Conservation (phyloP, 169 alveolate genomes). For the Plasmodium cynomolgi region DNA sequence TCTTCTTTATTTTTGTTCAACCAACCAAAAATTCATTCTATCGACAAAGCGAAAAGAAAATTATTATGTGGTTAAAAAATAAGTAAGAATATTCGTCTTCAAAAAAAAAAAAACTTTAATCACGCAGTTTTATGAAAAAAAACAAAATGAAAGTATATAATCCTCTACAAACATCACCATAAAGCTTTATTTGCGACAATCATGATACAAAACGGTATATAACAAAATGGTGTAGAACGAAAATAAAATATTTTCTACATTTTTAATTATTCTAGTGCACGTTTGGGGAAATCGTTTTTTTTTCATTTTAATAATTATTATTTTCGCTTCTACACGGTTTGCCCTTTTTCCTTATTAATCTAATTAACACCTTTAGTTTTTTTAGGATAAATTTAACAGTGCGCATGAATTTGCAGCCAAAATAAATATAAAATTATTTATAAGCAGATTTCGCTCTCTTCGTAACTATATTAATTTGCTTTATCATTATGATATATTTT, state of each 20-base stretch:
- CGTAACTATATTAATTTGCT: neutral
- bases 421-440: neutral
- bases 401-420: neutral
- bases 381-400: neutral
- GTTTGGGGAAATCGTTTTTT: neutral
- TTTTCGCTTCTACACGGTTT: neutral
- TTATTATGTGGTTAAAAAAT: neutral
- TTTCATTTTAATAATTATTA: neutral
- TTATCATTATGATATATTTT: neutral
- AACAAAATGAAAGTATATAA: neutral
- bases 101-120: neutral
- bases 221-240: neutral
- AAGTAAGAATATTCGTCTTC: neutral
- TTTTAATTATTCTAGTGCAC: neutral
- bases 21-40: neutral
- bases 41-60: neutral
- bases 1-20: neutral
- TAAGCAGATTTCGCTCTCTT: neutral
- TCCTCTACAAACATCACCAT: neutral
- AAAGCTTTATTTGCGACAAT: neutral
- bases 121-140: neutral
- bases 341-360: neutral
- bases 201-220: neutral
- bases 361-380: neutral
- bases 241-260: neutral